phyloP scores from a whole-genome alignment of 2,329 filamentous ascomycete genomes.

The Scortechinia acanthostroma region DNA sequence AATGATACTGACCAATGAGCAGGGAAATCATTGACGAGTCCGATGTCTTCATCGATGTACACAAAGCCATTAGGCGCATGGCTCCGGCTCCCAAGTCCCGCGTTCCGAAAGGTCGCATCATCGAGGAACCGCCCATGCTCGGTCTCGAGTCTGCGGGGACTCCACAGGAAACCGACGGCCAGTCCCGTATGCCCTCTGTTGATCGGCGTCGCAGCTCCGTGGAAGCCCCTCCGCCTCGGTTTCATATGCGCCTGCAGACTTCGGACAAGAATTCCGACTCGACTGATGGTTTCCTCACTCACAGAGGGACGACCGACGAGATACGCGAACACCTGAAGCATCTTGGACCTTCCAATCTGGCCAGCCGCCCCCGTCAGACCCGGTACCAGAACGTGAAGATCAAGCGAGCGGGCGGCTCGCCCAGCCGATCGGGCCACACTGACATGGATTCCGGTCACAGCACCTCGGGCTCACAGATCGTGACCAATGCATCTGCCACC shows the following conservation, averaged over 20 bases:
- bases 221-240: not conserved
- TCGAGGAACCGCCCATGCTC: slow-evolving; percentile 25
- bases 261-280: slow-evolving; percentile 10
- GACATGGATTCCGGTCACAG: slow-evolving; percentile 29
- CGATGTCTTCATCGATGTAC: slow-evolving; percentile 94
- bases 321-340: slow-evolving; percentile 53
- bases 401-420: slow-evolving; percentile 35
- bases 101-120: slow-evolving; percentile 45
- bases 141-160: slow-evolving; percentile 11
- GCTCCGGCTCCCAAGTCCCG: slow-evolving; percentile 76
- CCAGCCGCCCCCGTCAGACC: slow-evolving; percentile 49
- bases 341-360: slow-evolving; percentile 56
- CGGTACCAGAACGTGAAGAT: slow-evolving; percentile 59
- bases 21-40: slow-evolving; percentile 98
- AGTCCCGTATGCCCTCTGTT: slow-evolving; percentile 8
- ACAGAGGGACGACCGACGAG: slow-evolving; percentile 42
- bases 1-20: slow-evolving; percentile 3
- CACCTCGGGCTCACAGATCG: slow-evolving; percentile 28
- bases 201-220: not conserved
- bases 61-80: slow-evolving; percentile 90
- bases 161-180: slow-evolving; percentile 12
- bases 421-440: slow-evolving; percentile 11
- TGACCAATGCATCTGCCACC: slow-evolving; percentile 25
- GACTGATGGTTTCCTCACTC: slow-evolving; percentile 17
- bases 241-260: slow-evolving; percentile 5